A percentile compares a stretch with the other conserved stretches of the same genome.
phyloP scores from a whole-genome alignment of 352 stramenopile species.

The Aphanomyces cochlioides region DNA sequence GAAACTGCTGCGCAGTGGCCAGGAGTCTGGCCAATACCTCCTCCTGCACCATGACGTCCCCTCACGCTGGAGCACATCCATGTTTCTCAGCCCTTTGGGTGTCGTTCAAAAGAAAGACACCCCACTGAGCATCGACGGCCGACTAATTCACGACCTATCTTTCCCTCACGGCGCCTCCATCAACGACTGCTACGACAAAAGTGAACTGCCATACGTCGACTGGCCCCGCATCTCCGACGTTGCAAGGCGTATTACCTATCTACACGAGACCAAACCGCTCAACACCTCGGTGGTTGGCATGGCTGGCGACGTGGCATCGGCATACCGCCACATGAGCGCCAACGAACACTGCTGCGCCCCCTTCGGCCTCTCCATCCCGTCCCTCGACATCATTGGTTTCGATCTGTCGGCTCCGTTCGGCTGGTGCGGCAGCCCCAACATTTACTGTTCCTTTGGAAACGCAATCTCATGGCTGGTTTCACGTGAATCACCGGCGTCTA shows the following conservation, averaged over 20 bases:
- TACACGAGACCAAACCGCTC: neutral
- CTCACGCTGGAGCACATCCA: neutral
- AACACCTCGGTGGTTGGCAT: neutral
- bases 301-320: conserved; percentile 19
- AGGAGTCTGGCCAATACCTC: neutral
- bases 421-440: conserved; percentile 29
- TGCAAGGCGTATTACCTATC: neutral
- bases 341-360: neutral
- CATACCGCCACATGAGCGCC: conserved; percentile 16
- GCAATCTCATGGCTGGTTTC: conserved; percentile 31
- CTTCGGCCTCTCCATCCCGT: neutral
- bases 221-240: conserved; percentile 8
- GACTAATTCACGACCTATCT: conserved; percentile 32
- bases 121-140: neutral
- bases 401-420: conserved; percentile 32
- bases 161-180: neutral
- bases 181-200: neutral
- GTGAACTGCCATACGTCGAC: neutral
- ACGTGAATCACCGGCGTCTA: conserved; percentile 20
- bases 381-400: neutral
- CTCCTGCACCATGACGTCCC: neutral
- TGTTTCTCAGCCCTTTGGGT: conserved; percentile 26
- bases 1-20: neutral
- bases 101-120: conserved; percentile 21
- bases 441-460: conserved; percentile 30